phyloP scores from a whole-genome alignment of 495 filamentous ascomycete species.

The Pseudoneurospora amorphoporcata region DNA sequence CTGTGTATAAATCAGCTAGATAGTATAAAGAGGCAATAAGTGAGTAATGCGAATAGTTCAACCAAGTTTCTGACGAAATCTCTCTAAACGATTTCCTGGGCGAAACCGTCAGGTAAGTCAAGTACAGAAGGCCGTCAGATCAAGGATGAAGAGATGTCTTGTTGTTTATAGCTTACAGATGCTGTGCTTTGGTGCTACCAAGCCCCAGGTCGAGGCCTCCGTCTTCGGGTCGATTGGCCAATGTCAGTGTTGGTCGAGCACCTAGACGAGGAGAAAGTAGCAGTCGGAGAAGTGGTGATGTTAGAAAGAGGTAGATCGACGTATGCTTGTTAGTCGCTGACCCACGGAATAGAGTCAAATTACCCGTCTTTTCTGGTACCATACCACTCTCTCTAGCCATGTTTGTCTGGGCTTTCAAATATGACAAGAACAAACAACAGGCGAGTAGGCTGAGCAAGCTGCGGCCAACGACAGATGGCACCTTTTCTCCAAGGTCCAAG shows the following conservation, averaged over 20 bases:
- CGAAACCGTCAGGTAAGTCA: background rate
- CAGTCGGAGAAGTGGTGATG: background rate
- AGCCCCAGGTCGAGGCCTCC: background rate
- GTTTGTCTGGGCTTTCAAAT: conserved; percentile 1
- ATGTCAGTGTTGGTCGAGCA: background rate
- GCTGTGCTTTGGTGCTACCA: background rate
- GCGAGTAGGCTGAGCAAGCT: conserved; percentile 1
- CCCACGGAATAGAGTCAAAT: background rate
- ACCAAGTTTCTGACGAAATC: background rate
- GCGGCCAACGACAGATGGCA: background rate
- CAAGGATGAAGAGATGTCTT: background rate
- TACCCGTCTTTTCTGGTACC: background rate
- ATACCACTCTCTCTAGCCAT: background rate
- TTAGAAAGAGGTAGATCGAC: background rate
- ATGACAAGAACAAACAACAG: background rate
- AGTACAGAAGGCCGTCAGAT: background rate
- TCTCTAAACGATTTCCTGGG: background rate
- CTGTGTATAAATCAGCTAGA: background rate
- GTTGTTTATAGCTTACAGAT: background rate
- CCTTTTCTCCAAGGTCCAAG: conserved; percentile 6
- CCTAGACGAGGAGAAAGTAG: background rate
- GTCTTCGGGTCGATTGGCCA: background rate
- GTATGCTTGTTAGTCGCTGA: background rate
- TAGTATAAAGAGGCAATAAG: background rate
- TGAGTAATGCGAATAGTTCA: background rate